Evolutionary conservation across 2,329 filamentous ascomycete species (phyloP), one percentile per base, ranked within the genome.

Genomic region (Purpureocillium lavendulum): DNA sequence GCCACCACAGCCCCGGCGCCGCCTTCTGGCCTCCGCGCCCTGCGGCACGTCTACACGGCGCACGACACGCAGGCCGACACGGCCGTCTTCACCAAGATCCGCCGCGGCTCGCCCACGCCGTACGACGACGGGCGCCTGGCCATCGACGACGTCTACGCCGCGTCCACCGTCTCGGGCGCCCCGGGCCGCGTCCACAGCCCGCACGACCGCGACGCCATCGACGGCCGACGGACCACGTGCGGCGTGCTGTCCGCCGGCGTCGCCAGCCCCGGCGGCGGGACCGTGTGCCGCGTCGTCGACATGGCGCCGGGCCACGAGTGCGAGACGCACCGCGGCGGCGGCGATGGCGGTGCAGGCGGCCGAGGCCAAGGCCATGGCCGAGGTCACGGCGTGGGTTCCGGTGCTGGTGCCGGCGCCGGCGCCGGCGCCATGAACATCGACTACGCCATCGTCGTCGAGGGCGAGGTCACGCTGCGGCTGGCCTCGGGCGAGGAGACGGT

Each of bases 371-470:
- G n/a, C n/a, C n/a, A n/a, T n/a, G n/a, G n/a, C n/a, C n/a, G n/a
- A n/a, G n/a, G n/a, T n/a, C n/a, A n/a, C 10, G 10, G 21, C 21
- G 21, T 5, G 5, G 21, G 21, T 26, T 5, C 10, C 21, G 21
- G 21, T 26, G 21, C 6, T 26, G 21, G 21, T 26, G 21, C 6
- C 5, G 10, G 21, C n/a, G n/a, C n/a, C 21, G 21, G 10, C 21
- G 10, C 21, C 6, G 21, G 6, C 6, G 21, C 21, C 21, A 26
- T 26, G 21, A 70, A 63, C 30, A 55, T 77, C 3, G 73, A 77
- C 48, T 77, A 70, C 45, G 73, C 71, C 3, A 61, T 76, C 39
- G 63, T 77, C 3, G 48, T 77, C 7, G 72, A 77, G 46, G 74
- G 74, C 1, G 60, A 64, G 47, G 50, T 77, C 21, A 70, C 73